Percentiles rank a stretch among this genome's conserved stretches.
Evolutionary conservation across 306 rosid genomes (phyloP).

Genomic region (Prunus fruticosa): DNA sequence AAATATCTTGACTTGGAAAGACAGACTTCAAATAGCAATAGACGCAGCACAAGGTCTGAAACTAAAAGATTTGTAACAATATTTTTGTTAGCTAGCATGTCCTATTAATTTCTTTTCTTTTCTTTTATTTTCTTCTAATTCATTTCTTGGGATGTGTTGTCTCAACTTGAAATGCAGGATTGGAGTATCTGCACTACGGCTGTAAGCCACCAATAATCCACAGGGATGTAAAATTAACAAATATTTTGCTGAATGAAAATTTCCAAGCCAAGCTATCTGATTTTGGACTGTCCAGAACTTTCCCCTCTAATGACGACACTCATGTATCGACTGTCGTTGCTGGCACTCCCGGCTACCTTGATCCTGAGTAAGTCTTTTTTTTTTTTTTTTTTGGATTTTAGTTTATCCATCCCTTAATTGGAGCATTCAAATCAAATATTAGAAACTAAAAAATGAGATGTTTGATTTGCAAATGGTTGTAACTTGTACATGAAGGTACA

Average conservation of each 20-base stretch:
- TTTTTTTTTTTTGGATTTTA: too few species aligned
- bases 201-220: too few species aligned
- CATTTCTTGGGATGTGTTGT: neutral
- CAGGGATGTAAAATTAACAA: too few species aligned
- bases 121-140: neutral
- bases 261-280: too few species aligned
- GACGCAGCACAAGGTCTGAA: constrained; percentile 40
- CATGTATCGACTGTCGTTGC: constrained; percentile 36
- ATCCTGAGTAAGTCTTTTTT: constrained; percentile 13
- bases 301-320: constrained; percentile 24
- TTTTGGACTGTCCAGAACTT: constrained; percentile 32
- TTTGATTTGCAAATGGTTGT: neutral
- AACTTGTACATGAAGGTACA: constrained; percentile 18
- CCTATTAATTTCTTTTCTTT: neutral
- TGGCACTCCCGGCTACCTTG: constrained; percentile 42
- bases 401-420: neutral
- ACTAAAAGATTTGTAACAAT: neutral
- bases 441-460: too few species aligned
- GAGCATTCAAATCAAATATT: too few species aligned
- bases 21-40: constrained; percentile 33
- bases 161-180: neutral
- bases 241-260: too few species aligned
- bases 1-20: constrained; percentile 33
- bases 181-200: too few species aligned
- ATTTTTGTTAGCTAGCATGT: neutral